Evolutionary conservation across 73 alveolate species (phyloP).

Genomic region (Tetrahymena elliotti): DNA sequence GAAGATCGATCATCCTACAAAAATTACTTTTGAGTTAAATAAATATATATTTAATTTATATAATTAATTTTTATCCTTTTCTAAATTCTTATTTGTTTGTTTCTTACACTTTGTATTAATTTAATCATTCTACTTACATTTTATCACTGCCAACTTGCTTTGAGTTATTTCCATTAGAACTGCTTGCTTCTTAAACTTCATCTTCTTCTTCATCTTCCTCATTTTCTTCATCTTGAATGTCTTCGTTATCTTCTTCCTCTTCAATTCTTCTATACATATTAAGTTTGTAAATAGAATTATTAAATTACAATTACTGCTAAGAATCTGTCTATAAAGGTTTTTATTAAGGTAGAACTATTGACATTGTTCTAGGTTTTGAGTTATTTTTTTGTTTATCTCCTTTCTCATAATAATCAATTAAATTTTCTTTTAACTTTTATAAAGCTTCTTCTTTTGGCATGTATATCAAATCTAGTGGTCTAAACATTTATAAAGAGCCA

Average conservation of each 20-base stretch:
- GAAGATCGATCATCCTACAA: neutral
- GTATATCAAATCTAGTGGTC: slow-evolving; percentile 25
- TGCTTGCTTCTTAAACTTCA: neutral
- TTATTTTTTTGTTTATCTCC: neutral
- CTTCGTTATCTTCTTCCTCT: neutral
- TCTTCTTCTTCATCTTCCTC: neutral
- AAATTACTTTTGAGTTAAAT: neutral
- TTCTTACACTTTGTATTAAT: neutral
- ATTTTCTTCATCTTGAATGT: neutral
- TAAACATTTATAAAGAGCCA: slow-evolving; percentile 22
- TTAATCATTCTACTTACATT: neutral
- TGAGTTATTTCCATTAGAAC: neutral
- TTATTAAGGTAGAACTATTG: neutral
- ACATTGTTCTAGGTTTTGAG: neutral
- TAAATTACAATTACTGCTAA: neutral
- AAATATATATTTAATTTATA: neutral
- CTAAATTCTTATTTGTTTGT: neutral
- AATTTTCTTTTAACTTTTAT: neutral
- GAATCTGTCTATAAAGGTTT: neutral
- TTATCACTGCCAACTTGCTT: neutral
- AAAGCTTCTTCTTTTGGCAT: slow-evolving; percentile 21
- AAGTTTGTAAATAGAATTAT: neutral
- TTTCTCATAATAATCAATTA: neutral
- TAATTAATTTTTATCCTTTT: neutral
- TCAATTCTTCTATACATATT: neutral